Percentiles rank a stretch among this genome's conserved stretches.
These are phyloP conservation scores for Clavispora asparagi DNA, from an alignment of 805 yeast species.

Conservation along the genomic window DNA sequence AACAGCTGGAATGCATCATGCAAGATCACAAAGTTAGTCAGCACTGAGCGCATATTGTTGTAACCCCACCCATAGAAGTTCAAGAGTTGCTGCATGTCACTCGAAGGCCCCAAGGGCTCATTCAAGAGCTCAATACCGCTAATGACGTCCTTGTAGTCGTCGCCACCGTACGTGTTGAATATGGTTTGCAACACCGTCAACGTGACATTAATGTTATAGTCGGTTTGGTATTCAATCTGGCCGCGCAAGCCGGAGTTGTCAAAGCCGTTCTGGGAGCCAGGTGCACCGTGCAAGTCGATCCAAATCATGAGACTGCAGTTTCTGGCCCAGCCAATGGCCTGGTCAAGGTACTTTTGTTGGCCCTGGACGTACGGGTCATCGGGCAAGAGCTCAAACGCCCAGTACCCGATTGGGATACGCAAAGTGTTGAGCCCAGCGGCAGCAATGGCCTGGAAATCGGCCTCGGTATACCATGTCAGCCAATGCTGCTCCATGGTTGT, in stretches of 20 bases:
- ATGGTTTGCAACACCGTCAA: slow-evolving; percentile 50
- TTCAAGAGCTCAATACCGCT: slow-evolving; percentile 81
- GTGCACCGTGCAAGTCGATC: slow-evolving; percentile 95
- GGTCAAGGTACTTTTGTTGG: slow-evolving; percentile 64
- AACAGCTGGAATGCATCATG: slow-evolving; percentile 77
- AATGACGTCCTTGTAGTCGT: slow-evolving; percentile 62
- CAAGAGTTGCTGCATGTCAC: slow-evolving; percentile 55
- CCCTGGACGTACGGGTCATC: slow-evolving; percentile 87
- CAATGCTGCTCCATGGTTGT: slow-evolving; percentile 62
- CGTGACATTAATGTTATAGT: slow-evolving; percentile 33
- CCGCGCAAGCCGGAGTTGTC: slow-evolving; percentile 91
- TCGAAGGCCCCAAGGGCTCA: slow-evolving; percentile 78
- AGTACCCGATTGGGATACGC: slow-evolving; percentile 89
- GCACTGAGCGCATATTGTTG: slow-evolving; percentile 51
- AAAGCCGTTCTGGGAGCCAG: slow-evolving; percentile 94
- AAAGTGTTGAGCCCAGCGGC: slow-evolving; percentile 72
- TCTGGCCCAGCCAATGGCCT: slow-evolving; percentile 73
- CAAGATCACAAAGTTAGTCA: slow-evolving; percentile 53
- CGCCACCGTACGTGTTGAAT: slow-evolving; percentile 57
- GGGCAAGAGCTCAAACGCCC: slow-evolving; percentile 69
- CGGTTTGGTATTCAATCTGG: slow-evolving; percentile 13
- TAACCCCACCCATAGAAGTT: slow-evolving; percentile 63
- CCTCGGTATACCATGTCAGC: slow-evolving; percentile 70
- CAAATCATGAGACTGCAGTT: slow-evolving; percentile 64
- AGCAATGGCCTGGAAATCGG: slow-evolving; percentile 59